These are phyloP conservation scores for Albugo candida DNA, from an alignment of 352 stramenopile genomes.

Conservation along the genomic window DNA sequence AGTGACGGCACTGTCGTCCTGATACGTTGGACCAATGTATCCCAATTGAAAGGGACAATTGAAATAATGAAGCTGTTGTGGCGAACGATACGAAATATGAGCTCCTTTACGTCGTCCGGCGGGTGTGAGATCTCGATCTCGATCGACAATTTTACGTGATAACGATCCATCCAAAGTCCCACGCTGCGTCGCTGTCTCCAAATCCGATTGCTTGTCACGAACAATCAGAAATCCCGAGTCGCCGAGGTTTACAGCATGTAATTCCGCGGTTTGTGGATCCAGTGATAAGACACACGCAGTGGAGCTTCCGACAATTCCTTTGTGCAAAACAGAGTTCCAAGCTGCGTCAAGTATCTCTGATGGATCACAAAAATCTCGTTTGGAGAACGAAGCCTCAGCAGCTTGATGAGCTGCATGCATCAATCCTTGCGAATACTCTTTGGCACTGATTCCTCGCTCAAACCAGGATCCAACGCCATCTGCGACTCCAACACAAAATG, in stretches of 20 bases:
- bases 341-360: constrained; percentile 43
- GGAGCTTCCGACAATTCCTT: constrained; percentile 83
- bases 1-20: constrained; percentile 18
- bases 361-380: constrained; percentile 30
- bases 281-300: constrained; percentile 87
- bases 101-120: constrained; percentile 53
- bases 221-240: constrained; percentile 83
- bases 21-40: constrained; percentile 2
- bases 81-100: constrained; percentile 83
- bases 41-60: constrained; percentile 91
- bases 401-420: constrained; percentile 60
- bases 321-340: constrained; percentile 63
- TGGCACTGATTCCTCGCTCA: constrained; percentile 79
- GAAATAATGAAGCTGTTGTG: constrained; percentile 93
- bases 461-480: constrained; percentile 94
- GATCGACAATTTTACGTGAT: constrained; percentile 18
- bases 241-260: constrained; percentile 89
- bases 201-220: constrained; percentile 52
- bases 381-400: constrained; percentile 25
- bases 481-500: constrained; percentile 85
- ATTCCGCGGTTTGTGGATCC: constrained; percentile 78
- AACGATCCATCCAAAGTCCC: constrained; percentile 58
- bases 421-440: constrained; percentile 45
- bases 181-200: constrained; percentile 31
- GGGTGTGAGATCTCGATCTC: constrained; percentile 33